phyloP scores from a whole-genome alignment of 768 basidiomycete genomes.

The Amanita subjunquillea region DNA sequence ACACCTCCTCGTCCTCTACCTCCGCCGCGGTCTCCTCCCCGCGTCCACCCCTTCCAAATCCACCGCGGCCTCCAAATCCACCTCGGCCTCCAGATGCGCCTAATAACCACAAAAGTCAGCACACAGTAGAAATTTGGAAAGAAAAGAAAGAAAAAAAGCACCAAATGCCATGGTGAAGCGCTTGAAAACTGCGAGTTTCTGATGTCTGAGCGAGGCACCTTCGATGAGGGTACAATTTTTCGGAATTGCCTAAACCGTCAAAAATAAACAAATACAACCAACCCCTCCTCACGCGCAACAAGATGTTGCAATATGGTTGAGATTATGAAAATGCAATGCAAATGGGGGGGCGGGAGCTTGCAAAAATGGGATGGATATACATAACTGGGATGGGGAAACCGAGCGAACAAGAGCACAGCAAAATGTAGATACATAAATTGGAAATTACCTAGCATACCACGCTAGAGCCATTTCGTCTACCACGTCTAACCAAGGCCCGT shows the following conservation, averaged over 20 bases:
- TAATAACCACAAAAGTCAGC: conserved; percentile 13
- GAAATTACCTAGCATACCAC: neutral
- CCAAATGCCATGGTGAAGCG: conserved; percentile 2
- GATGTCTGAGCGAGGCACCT: neutral
- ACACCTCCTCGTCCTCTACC: conserved; percentile 32
- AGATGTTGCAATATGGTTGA: too few species aligned
- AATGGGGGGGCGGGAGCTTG: neutral
- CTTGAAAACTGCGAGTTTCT: neutral
- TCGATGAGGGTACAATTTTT: neutral
- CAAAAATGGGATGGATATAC: neutral
- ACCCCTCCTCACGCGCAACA: neutral
- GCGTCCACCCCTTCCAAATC: conserved; percentile 25
- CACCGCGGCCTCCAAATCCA: conserved; percentile 46
- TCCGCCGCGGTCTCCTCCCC: conserved; percentile 27
- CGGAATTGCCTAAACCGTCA: neutral
- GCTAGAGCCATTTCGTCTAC: neutral
- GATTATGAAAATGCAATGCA: neutral
- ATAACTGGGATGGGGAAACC: neutral
- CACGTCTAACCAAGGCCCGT: neutral
- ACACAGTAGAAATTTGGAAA: neutral
- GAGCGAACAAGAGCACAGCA: neutral
- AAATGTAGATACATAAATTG: neutral
- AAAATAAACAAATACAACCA: neutral
- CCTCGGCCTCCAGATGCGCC: conserved; percentile 69
- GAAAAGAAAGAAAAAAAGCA: neutral